A percentile compares a stretch with the other conserved stretches of the same genome.
Evolutionary conservation across 306 rosid genomes (phyloP).

Genomic region (Fragaria vesca): DNA sequence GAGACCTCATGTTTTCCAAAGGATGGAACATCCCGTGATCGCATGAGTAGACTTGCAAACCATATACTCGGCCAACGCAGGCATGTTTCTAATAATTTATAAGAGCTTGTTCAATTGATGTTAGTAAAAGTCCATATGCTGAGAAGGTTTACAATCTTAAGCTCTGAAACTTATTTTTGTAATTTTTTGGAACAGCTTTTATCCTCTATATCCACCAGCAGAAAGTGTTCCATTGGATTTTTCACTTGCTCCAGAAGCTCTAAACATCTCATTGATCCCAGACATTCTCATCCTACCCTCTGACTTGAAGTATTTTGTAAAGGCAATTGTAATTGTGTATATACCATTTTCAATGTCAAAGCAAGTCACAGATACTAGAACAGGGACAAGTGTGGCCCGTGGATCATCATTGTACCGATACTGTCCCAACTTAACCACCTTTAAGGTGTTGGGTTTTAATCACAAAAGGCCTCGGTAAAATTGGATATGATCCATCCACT

Average conservation of each 20-base stretch:
- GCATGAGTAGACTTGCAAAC: constrained; percentile 76
- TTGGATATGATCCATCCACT: too few relatives aligned
- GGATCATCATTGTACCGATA: too few relatives aligned
- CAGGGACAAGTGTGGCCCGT: too few relatives aligned
- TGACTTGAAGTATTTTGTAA: constrained; percentile 74
- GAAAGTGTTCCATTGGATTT: constrained; percentile 85
- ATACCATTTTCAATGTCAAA: not conserved
- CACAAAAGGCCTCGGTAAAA: too few relatives aligned
- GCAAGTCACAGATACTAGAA: not conserved
- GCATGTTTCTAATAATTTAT: constrained; percentile 28
- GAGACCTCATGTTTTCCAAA: constrained; percentile 75
- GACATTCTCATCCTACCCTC: constrained; percentile 90
- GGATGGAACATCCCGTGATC: constrained; percentile 67
- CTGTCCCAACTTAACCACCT: too few relatives aligned
- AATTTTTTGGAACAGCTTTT: constrained; percentile 61
- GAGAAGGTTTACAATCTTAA: constrained; percentile 17
- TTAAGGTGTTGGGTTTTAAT: too few relatives aligned
- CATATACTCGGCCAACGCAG: constrained; percentile 78
- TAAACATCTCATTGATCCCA: constrained; percentile 65
- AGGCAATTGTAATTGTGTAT: constrained; percentile 42
- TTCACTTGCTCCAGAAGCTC: constrained; percentile 81
- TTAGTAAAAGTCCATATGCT: constrained; percentile 14
- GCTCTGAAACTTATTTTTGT: not conserved
- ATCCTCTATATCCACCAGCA: constrained; percentile 88
- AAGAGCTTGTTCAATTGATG: not conserved